Evolutionary conservation across 2,329 filamentous ascomycete species (phyloP).

Genomic region (Calonectria multiphialidica): DNA sequence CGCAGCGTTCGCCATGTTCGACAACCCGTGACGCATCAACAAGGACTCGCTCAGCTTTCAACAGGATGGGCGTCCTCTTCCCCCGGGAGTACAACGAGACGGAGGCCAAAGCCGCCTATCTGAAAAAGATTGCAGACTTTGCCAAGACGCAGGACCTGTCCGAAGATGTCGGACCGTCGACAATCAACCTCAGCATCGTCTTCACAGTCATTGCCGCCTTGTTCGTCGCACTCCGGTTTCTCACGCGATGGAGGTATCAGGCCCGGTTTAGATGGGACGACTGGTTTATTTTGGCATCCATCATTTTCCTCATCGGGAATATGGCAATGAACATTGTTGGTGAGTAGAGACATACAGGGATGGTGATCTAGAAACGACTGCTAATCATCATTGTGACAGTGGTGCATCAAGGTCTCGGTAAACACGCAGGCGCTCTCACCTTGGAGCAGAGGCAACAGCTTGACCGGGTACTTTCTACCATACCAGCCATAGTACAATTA

Average conservation of each 20-base stretch:
- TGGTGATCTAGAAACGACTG: no score
- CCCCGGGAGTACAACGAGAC: constrained; percentile 4
- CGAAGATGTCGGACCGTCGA: neutral
- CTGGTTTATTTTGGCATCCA: neutral
- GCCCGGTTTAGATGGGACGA: neutral
- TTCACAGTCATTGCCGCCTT: neutral
- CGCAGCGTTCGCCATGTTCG: neutral
- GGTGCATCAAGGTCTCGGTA: neutral
- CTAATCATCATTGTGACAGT: neutral
- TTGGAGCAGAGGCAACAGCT: neutral
- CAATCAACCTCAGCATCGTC: neutral
- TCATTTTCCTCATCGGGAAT: neutral
- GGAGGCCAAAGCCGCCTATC: neutral
- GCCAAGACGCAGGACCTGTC: neutral
- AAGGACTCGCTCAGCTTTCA: neutral
- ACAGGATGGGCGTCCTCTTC: neutral
- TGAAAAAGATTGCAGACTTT: neutral
- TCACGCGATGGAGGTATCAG: neutral
- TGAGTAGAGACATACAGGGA: no score
- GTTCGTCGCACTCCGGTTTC: neutral
- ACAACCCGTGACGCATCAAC: neutral
- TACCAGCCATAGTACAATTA: no score
- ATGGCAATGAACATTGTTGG: neutral
- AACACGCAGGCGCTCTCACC: neutral
- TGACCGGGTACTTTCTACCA: neutral